Evolutionary conservation across 768 basidiomycete species (phyloP).

Genomic region (Crucibulum laeve): DNA sequence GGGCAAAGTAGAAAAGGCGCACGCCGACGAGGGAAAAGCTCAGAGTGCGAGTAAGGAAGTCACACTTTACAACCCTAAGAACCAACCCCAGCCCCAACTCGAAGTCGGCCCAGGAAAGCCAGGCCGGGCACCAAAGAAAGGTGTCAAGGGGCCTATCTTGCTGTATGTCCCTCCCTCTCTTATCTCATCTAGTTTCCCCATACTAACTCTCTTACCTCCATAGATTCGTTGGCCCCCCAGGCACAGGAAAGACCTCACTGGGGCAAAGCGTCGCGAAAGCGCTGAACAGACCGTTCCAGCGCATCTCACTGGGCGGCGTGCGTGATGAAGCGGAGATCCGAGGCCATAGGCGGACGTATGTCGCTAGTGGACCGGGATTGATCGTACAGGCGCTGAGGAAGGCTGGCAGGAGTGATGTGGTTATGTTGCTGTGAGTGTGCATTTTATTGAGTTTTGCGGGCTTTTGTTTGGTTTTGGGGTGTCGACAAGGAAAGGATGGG

Average conservation of each 20-base stretch:
- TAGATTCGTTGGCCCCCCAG: constrained; percentile 87
- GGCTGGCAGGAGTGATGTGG: constrained; percentile 75
- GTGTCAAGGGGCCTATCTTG: constrained; percentile 70
- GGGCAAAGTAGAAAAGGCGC: constrained; percentile 7
- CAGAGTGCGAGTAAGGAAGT: constrained; percentile 19
- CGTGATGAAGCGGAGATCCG: constrained; percentile 79
- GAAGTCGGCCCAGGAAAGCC: constrained; percentile 8
- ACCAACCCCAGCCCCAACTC: constrained; percentile 12
- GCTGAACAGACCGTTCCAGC: constrained; percentile 81
- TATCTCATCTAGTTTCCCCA: neutral
- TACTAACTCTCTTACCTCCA: constrained; percentile 5
- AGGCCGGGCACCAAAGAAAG: constrained; percentile 27
- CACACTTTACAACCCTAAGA: constrained; percentile 20
- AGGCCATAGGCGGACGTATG: constrained; percentile 72
- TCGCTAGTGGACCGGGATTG: constrained; percentile 81
- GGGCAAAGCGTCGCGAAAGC: constrained; percentile 86
- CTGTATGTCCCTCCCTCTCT: constrained; percentile 32
- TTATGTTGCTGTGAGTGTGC: constrained; percentile 58
- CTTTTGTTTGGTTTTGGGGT: neutral
- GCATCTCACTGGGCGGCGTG: constrained; percentile 89
- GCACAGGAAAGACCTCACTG: constrained; percentile 88
- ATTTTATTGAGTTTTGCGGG: constrained; percentile 18
- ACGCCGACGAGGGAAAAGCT: constrained; percentile 8
- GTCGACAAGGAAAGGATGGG: too few species aligned
- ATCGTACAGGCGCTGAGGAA: constrained; percentile 87